A percentile compares a stretch with the other conserved stretches of the same genome.
Evolutionary conservation across 768 basidiomycete genomes (phyloP).

Genomic region (Macrolepiota albuminosa): DNA sequence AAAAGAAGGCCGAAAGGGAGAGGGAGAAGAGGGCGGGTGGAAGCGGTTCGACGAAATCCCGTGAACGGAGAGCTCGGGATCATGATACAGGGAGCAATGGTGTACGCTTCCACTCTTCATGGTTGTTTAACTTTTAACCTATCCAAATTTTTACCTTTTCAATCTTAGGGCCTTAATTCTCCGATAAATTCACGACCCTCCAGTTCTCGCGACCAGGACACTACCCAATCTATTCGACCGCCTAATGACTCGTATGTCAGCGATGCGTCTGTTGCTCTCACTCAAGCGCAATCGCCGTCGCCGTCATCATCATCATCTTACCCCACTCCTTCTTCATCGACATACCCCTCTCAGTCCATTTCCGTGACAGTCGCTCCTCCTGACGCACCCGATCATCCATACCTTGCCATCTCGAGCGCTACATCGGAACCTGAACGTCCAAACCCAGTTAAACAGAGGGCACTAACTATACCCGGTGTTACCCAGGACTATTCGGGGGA

Average conservation of each 20-base stretch:
- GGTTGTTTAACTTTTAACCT: not conserved
- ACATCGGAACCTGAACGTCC: slow-evolving; percentile 9
- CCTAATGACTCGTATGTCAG: slow-evolving; percentile 27
- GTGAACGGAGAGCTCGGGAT: slow-evolving; percentile 34
- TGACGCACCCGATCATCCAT: slow-evolving; percentile 16
- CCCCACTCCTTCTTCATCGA: slow-evolving; percentile 10
- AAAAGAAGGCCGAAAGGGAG: slow-evolving; percentile 76
- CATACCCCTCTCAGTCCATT: slow-evolving; percentile 26
- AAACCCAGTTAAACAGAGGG: slow-evolving; percentile 32
- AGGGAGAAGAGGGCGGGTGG: slow-evolving; percentile 36
- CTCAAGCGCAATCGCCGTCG: slow-evolving; percentile 11
- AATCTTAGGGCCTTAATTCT: not conserved
- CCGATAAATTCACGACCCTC: slow-evolving; percentile 14
- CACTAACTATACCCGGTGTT: slow-evolving; percentile 32
- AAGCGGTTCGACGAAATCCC: slow-evolving; percentile 36
- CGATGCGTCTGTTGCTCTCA: slow-evolving; percentile 31
- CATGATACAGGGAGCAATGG: slow-evolving; percentile 32
- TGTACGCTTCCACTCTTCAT: slow-evolving; percentile 29
- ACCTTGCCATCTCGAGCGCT: slow-evolving; percentile 16
- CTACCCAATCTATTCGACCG: slow-evolving; percentile 16
- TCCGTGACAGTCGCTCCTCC: slow-evolving; percentile 42
- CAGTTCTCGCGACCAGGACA: slow-evolving; percentile 16
- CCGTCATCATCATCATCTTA: slow-evolving; percentile 15
- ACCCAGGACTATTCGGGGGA: slow-evolving; percentile 16
- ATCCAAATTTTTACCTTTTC: not conserved